These are phyloP conservation scores for Mycena pura DNA, from an alignment of 768 basidiomycete species.

Conservation along the genomic window DNA sequence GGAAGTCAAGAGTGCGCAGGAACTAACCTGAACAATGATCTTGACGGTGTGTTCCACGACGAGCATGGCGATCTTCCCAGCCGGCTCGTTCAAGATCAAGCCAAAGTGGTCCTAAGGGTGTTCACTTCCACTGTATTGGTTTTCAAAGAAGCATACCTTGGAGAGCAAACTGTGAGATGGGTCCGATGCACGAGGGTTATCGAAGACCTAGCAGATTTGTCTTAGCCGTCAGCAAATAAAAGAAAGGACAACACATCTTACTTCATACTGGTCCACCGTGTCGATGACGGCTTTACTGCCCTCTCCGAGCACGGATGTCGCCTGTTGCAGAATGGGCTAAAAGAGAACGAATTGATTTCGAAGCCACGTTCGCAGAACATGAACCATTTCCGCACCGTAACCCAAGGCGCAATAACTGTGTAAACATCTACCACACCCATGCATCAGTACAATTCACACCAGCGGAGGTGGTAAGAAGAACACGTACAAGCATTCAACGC, in stretches of 20 bases:
- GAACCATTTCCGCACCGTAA: slow-evolving; percentile 47
- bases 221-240: not conserved
- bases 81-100: slow-evolving; percentile 76
- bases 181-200: slow-evolving; percentile 70
- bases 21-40: slow-evolving; percentile 57
- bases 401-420: slow-evolving; percentile 69
- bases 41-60: slow-evolving; percentile 69
- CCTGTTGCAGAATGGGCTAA: slow-evolving; percentile 67
- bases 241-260: slow-evolving; percentile 23
- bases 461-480: not conserved
- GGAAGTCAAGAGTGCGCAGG: not conserved
- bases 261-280: slow-evolving; percentile 71
- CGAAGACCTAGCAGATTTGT: slow-evolving; percentile 61
- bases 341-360: not conserved
- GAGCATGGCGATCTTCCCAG: slow-evolving; percentile 73
- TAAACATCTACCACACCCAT: slow-evolving; percentile 57
- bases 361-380: not conserved
- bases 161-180: slow-evolving; percentile 77
- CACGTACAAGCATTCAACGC: slow-evolving; percentile 71
- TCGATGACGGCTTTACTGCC: slow-evolving; percentile 75
- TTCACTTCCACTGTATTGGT: slow-evolving; percentile 4
- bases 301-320: slow-evolving; percentile 61
- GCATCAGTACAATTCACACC: not conserved
- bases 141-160: too few species aligned
- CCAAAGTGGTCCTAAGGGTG: slow-evolving; percentile 67